Conservation (phyloP, 176 grass and related monocot species). For the Alloteropsis semialata region DNA sequence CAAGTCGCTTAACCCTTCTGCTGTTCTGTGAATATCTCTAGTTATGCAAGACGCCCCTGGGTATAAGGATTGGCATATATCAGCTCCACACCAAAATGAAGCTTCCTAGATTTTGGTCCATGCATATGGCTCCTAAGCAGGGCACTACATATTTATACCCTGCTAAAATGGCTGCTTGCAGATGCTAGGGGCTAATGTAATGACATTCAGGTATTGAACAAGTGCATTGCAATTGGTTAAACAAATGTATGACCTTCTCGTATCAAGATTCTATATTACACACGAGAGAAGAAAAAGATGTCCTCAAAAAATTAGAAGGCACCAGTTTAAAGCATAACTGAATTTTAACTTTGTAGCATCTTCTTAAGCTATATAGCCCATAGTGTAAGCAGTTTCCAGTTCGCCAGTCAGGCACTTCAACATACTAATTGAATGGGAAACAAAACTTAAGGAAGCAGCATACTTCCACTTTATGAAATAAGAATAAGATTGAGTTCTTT, state of each 20-base stretch:
- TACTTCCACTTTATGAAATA: background rate
- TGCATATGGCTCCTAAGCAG: background rate
- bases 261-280: background rate
- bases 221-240: background rate
- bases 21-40: background rate
- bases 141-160: background rate
- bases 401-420: background rate
- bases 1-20: no score
- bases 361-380: background rate
- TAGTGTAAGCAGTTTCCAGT: background rate
- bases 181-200: background rate
- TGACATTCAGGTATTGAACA: background rate
- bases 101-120: background rate
- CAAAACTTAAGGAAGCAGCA: background rate
- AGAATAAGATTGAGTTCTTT: background rate
- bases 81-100: background rate
- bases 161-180: background rate
- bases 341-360: background rate
- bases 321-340: background rate
- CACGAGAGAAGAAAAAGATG: background rate
- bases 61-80: background rate
- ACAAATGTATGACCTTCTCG: background rate
- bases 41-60: background rate
- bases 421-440: background rate
- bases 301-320: background rate